Conservation (phyloP, 2,329 filamentous ascomycete genomes). For the Fusarium coicis region DNA sequence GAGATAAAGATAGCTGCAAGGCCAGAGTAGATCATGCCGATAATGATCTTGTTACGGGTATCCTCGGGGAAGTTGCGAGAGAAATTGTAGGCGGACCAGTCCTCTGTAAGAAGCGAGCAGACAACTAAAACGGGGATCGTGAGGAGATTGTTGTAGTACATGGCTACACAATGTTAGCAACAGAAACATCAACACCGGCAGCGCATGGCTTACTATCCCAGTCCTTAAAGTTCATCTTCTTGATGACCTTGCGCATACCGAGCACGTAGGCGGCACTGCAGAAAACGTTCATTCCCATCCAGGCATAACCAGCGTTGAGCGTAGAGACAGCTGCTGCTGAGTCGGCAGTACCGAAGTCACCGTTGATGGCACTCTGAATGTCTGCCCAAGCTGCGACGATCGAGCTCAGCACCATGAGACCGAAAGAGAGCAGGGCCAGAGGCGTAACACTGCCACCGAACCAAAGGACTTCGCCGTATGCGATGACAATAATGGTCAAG, state of each 20-base stretch:
- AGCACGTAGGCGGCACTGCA: conserved; percentile 91
- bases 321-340: conserved; percentile 84
- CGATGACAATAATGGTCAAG: conserved; percentile 97
- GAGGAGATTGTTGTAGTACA: conserved; percentile 99
- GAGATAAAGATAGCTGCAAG: conserved; percentile 96
- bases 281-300: conserved; percentile 98
- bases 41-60: conserved; percentile 79
- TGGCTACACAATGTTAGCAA: conserved; percentile 70
- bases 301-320: conserved; percentile 92
- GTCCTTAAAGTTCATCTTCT: conserved; percentile 99
- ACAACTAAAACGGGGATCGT: conserved; percentile 91
- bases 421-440: conserved; percentile 91
- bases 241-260: conserved; percentile 97
- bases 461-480: conserved; percentile 98
- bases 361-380: conserved; percentile 84
- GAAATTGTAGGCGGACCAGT: conserved; percentile 91
- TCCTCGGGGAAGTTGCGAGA: conserved; percentile 87
- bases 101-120: conserved; percentile 84
- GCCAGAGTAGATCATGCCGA: conserved; percentile 94
- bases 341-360: conserved; percentile 65
- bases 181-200: conserved; percentile 3
- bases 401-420: conserved; percentile 95
- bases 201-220: conserved; percentile 85
- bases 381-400: conserved; percentile 97
- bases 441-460: conserved; percentile 93